Conservation (phyloP, 73 alveolate species). For the Symbiodinium pilosum region DNA sequence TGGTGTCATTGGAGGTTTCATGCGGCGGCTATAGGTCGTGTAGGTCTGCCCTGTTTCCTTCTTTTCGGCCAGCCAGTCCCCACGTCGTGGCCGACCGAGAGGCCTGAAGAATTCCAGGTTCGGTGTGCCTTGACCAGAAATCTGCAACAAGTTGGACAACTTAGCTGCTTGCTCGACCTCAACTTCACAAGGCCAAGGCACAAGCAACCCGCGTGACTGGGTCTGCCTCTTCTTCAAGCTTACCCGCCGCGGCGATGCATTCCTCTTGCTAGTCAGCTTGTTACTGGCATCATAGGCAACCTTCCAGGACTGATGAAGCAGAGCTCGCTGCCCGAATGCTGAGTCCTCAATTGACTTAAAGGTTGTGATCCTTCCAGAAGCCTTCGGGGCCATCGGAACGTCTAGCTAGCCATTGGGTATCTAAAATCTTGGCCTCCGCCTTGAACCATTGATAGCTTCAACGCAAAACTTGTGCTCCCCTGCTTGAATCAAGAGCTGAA, state of each 20-base stretch:
- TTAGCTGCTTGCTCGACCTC: not conserved
- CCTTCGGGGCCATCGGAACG: slow-evolving; percentile 52
- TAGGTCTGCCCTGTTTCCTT: slow-evolving; percentile 77
- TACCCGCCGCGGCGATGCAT: slow-evolving; percentile 70
- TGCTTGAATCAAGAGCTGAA: not conserved
- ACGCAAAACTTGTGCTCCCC: not conserved
- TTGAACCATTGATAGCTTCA: too few species aligned
- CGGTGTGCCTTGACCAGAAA: not conserved
- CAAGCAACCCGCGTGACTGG: slow-evolving; percentile 55
- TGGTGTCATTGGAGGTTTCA: slow-evolving; percentile 80
- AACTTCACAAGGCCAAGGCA: not conserved
- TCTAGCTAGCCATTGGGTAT: too few species aligned
- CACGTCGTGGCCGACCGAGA: slow-evolving; percentile 38
- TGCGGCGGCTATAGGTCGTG: slow-evolving; percentile 65
- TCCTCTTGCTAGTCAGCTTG: too few species aligned
- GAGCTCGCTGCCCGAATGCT: too few species aligned
- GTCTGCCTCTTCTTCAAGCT: slow-evolving; percentile 49
- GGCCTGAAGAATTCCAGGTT: slow-evolving; percentile 49
- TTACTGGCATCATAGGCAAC: not conserved
- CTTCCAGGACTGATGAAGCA: not conserved
- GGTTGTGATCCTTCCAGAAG: slow-evolving; percentile 1
- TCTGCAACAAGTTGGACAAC: not conserved
- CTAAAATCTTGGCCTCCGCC: not conserved
- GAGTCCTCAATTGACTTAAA: not conserved
- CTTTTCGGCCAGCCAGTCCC: slow-evolving; percentile 77